Conservation (phyloP, 2,329 filamentous ascomycete species). For the Alternaria longipes region DNA sequence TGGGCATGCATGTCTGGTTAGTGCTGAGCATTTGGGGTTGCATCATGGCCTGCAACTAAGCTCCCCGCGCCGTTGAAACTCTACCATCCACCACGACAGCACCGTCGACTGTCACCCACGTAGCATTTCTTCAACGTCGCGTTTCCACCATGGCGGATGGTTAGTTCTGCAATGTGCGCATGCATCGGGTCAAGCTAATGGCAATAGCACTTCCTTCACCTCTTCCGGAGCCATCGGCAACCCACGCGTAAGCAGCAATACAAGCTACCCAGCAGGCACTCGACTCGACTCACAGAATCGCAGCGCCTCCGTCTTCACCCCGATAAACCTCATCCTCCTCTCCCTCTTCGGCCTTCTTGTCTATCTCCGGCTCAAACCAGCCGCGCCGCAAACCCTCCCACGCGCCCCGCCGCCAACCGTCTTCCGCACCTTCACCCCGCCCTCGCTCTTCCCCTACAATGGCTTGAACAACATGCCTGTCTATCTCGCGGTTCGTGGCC, state of each 20-base stretch:
- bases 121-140: neutral
- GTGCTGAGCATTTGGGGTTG: slow-evolving; percentile 4
- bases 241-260: slow-evolving; percentile 53
- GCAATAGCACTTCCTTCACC: slow-evolving; percentile 65
- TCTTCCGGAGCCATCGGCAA: slow-evolving; percentile 63
- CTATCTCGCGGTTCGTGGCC: slow-evolving; percentile 89
- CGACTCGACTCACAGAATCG: slow-evolving; percentile 24
- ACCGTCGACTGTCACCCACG: neutral
- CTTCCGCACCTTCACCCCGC: slow-evolving; percentile 85
- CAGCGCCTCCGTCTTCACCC: slow-evolving; percentile 65
- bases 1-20: neutral
- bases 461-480: slow-evolving; percentile 78
- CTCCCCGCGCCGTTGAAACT: slow-evolving; percentile 4
- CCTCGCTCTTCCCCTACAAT: slow-evolving; percentile 84
- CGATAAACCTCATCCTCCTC: slow-evolving; percentile 69
- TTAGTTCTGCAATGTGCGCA: slow-evolving; percentile 6
- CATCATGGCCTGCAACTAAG: neutral
- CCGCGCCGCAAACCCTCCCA: slow-evolving; percentile 61
- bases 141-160: slow-evolving; percentile 38
- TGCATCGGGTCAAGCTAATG: neutral
- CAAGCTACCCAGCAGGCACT: neutral
- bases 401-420: slow-evolving; percentile 74
- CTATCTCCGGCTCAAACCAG: slow-evolving; percentile 68
- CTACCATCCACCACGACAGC: slow-evolving; percentile 9
- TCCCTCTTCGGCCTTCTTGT: slow-evolving; percentile 65